Evolutionary conservation across 129 eudicot species (phyloP).

Genomic region (Pulicaria dysenterica): DNA sequence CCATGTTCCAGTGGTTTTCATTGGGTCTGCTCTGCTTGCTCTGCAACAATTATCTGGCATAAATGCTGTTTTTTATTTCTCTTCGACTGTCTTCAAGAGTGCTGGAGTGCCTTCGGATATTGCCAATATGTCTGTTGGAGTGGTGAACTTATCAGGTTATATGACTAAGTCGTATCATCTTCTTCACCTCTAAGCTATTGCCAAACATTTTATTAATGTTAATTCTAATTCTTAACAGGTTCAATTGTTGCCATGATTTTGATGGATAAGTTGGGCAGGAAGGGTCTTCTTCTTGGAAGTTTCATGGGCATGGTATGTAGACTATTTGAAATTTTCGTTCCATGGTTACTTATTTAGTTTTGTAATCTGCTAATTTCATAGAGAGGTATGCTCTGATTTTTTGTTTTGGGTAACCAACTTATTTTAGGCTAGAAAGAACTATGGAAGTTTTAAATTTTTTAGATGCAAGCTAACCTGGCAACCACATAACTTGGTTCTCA

Average conservation of each 20-base stretch:
- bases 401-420: background rate
- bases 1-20: slow-evolving; percentile 66
- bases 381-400: background rate
- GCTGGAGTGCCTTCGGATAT: slow-evolving; percentile 80
- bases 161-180: slow-evolving; percentile 10
- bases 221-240: slow-evolving; percentile 43
- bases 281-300: slow-evolving; percentile 79
- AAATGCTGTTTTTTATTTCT: slow-evolving; percentile 86
- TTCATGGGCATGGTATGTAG: slow-evolving; percentile 80
- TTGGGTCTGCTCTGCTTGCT: slow-evolving; percentile 75
- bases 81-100: slow-evolving; percentile 77
- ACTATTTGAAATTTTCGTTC: background rate
- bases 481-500: background rate
- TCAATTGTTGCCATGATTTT: slow-evolving; percentile 71
- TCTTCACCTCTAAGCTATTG: slow-evolving; percentile 6
- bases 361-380: too few relatives aligned
- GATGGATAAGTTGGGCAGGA: slow-evolving; percentile 90
- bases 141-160: slow-evolving; percentile 69
- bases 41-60: slow-evolving; percentile 87
- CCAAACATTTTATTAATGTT: background rate
- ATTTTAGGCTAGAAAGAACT: background rate
- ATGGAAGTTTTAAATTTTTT: background rate
- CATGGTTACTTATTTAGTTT: background rate
- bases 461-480: background rate
- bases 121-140: slow-evolving; percentile 70